Percentiles rank a stretch among this genome's conserved stretches.
phyloP scores from a whole-genome alignment of 2,329 filamentous ascomycete species.

The Paracorniculantispora psalliotae region DNA sequence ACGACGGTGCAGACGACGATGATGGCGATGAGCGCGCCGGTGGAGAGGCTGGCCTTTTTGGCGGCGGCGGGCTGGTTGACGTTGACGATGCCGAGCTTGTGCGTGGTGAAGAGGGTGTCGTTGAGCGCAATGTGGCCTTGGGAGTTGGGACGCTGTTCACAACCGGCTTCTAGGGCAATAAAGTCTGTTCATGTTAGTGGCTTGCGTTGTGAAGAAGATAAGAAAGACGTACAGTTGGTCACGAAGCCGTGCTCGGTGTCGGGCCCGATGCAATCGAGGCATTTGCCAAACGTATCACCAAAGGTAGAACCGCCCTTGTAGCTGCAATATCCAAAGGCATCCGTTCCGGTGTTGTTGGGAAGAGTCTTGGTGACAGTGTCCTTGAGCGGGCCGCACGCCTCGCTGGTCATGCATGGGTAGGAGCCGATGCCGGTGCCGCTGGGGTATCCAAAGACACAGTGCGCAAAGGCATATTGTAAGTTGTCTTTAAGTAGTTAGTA shows the following conservation, averaged over 20 bases:
- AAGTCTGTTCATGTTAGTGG: constrained; percentile 34
- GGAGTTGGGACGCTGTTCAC: constrained; percentile 39
- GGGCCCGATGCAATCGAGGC: constrained; percentile 42
- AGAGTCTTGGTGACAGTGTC: constrained; percentile 36
- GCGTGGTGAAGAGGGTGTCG: constrained; percentile 39
- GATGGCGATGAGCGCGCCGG: constrained; percentile 31
- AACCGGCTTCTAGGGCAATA: constrained; percentile 47
- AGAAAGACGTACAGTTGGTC: constrained; percentile 42
- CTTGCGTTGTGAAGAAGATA: constrained; percentile 1
- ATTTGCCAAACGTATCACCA: constrained; percentile 31
- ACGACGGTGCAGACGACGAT: constrained; percentile 39
- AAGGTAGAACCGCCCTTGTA: constrained; percentile 33
- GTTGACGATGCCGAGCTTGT: constrained; percentile 1
- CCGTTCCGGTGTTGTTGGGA: constrained; percentile 27
- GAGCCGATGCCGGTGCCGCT: constrained; percentile 41
- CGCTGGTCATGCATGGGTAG: constrained; percentile 46
- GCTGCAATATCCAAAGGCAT: constrained; percentile 39
- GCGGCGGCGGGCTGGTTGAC: not conserved
- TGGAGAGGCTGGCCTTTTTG: not conserved
- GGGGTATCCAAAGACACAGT: constrained; percentile 49
- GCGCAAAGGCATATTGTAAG: constrained; percentile 46
- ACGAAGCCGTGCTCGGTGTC: constrained; percentile 38
- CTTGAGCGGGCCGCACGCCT: constrained; percentile 44
- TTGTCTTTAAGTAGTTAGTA: constrained; percentile 39
- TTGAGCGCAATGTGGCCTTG: constrained; percentile 36